Conservation (phyloP, 2,329 filamentous ascomycete genomes). For the Fusarium hainanense region DNA sequence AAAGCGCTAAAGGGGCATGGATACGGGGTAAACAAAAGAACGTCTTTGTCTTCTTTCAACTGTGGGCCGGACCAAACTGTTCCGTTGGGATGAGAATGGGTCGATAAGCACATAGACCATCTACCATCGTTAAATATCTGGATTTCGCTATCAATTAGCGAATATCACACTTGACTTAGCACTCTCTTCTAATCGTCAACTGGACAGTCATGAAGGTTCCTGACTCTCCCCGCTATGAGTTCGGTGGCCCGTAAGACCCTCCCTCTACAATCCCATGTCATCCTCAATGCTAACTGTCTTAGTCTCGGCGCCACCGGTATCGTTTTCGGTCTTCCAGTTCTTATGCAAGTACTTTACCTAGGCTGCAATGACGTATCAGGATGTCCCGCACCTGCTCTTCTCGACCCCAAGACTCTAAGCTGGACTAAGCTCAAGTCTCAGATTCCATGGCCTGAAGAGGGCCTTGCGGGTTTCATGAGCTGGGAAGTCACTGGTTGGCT, state of each 20-base stretch:
- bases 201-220: constrained; percentile 16
- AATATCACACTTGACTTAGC: background rate
- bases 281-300: background rate
- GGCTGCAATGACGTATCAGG: constrained; percentile 89
- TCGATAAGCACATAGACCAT: constrained; percentile 15
- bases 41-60: background rate
- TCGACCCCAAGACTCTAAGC: constrained; percentile 74
- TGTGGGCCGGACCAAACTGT: constrained; percentile 33
- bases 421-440: constrained; percentile 77
- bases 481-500: constrained; percentile 73
- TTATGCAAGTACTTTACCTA: constrained; percentile 80
- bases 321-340: constrained; percentile 78
- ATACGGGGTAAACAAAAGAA: background rate
- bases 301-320: constrained; percentile 80
- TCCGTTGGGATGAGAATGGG: constrained; percentile 37
- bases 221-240: constrained; percentile 44
- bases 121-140: background rate
- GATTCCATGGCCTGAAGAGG: constrained; percentile 78
- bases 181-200: background rate
- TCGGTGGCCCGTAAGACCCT: constrained; percentile 49
- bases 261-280: background rate
- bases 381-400: constrained; percentile 82
- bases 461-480: constrained; percentile 74
- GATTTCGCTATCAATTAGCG: no score
- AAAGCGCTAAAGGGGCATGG: background rate